Conservation (phyloP, 2,329 filamentous ascomycete genomes). For the Neoscytalidium dimidiatum region DNA sequence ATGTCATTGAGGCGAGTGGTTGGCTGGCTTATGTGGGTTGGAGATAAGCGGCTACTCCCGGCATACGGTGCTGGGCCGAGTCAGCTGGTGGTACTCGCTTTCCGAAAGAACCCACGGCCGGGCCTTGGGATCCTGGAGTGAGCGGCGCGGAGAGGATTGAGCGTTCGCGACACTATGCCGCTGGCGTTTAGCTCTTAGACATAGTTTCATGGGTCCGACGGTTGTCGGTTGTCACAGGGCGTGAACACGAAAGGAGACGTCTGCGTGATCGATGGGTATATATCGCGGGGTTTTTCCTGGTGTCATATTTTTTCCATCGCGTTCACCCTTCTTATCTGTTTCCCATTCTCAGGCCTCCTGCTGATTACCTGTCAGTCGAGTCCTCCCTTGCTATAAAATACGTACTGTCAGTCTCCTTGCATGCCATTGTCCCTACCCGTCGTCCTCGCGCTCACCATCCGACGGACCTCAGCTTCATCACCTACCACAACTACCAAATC, state of each 20-base stretch:
- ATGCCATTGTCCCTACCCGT: not conserved
- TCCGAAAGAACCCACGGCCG: not conserved
- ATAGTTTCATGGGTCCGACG: conserved; percentile 1
- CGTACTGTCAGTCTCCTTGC: not conserved
- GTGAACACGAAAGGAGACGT: not conserved
- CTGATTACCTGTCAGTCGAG: not conserved
- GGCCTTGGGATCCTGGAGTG: not conserved
- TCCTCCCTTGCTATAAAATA: not conserved
- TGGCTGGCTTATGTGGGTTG: not conserved
- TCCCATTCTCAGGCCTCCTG: not conserved
- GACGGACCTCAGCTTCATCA: not conserved
- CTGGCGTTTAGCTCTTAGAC: conserved; percentile 8
- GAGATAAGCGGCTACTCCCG: conserved; percentile 8
- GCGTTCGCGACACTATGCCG: not conserved
- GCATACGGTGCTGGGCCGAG: conserved; percentile 1
- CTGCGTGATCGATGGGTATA: not conserved
- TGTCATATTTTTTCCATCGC: not conserved
- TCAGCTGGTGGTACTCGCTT: not conserved
- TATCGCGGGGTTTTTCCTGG: not conserved
- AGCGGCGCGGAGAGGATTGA: not conserved
- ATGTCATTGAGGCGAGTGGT: conserved; percentile 5
- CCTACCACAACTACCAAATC: not conserved
- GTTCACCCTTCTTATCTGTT: not conserved
- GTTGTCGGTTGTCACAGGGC: not conserved
- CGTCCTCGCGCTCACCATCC: conserved; percentile 9